phyloP scores from a whole-genome alignment of 2,329 filamentous ascomycete genomes.

The Beauveria medogensis region DNA sequence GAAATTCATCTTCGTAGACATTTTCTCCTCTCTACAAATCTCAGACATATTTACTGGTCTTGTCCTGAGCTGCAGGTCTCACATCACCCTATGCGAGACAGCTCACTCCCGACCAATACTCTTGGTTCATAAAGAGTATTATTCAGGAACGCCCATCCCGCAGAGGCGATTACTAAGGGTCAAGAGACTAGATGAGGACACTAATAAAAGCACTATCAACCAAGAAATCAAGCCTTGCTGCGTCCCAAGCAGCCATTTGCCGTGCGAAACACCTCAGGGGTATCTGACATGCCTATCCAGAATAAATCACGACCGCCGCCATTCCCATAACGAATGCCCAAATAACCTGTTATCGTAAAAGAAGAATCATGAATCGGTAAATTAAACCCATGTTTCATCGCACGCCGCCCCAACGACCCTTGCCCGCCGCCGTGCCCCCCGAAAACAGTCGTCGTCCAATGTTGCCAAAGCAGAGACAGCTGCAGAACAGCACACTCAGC shows the following conservation, averaged over 20 bases:
- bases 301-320: neutral
- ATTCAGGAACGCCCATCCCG: neutral
- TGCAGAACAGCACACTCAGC: conserved; percentile 88
- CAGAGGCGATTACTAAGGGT: neutral
- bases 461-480: conserved; percentile 91
- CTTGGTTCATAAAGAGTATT: too few species aligned
- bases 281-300: conserved; percentile 6
- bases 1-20: too few species aligned
- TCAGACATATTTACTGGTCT: too few species aligned
- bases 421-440: conserved; percentile 32
- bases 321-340: neutral
- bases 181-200: neutral
- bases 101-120: too few species aligned
- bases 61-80: too few species aligned
- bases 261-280: neutral
- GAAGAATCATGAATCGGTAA: neutral
- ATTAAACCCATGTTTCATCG: conserved; percentile 18
- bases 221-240: neutral
- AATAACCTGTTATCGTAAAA: neutral
- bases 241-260: neutral
- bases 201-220: too few species aligned
- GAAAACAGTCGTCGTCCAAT: conserved; percentile 75
- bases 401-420: conserved; percentile 39
- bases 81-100: too few species aligned
- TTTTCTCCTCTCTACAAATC: too few species aligned